A percentile compares a stretch with the other conserved stretches of the same genome.
These are phyloP conservation scores for Cystobasidium sp. DNA, from an alignment of 1,284 basidiomycete species.

Conservation along the genomic window DNA sequence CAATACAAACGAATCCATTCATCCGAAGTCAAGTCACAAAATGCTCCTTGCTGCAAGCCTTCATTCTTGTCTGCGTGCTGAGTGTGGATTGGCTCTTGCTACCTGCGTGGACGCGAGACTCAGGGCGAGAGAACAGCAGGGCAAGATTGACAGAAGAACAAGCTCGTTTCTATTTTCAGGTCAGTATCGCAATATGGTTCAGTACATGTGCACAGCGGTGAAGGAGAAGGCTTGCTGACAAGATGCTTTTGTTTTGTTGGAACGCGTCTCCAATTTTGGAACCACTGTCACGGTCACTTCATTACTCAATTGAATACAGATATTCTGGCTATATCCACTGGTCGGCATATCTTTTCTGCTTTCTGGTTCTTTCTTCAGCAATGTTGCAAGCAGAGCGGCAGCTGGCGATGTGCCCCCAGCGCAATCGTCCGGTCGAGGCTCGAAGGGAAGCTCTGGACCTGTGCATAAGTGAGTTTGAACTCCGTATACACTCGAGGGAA, in stretches of 20 bases:
- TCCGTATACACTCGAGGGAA: slow-evolving; percentile 61
- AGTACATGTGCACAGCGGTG: too few species aligned
- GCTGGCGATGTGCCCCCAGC: slow-evolving; percentile 64
- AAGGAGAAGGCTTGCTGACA: not conserved
- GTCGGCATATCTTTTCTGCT: slow-evolving; percentile 65
- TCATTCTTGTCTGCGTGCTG: slow-evolving; percentile 42
- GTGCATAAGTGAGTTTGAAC: slow-evolving; percentile 53
- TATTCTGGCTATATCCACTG: slow-evolving; percentile 74
- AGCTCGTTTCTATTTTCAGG: slow-evolving; percentile 43
- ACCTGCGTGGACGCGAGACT: slow-evolving; percentile 39
- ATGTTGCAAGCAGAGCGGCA: slow-evolving; percentile 70
- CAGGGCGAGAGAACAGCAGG: slow-evolving; percentile 18
- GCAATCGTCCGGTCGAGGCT: slow-evolving; percentile 69
- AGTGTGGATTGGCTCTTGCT: slow-evolving; percentile 40
- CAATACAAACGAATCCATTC: slow-evolving; percentile 38
- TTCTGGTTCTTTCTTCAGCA: slow-evolving; percentile 44
- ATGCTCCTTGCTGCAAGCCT: slow-evolving; percentile 39
- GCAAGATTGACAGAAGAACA: slow-evolving; percentile 25
- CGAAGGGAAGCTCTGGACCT: slow-evolving; percentile 60
- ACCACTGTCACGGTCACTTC: not conserved
- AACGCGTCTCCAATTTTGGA: not conserved
- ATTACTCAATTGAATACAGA: slow-evolving; percentile 61
- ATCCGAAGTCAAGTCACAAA: slow-evolving; percentile 36
- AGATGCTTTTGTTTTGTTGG: not conserved
- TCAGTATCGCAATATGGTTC: not conserved